Percentiles rank a stretch among this genome's conserved stretches.
phyloP scores from a whole-genome alignment of 1,284 basidiomycete species.

The Puccinia coronata region DNA sequence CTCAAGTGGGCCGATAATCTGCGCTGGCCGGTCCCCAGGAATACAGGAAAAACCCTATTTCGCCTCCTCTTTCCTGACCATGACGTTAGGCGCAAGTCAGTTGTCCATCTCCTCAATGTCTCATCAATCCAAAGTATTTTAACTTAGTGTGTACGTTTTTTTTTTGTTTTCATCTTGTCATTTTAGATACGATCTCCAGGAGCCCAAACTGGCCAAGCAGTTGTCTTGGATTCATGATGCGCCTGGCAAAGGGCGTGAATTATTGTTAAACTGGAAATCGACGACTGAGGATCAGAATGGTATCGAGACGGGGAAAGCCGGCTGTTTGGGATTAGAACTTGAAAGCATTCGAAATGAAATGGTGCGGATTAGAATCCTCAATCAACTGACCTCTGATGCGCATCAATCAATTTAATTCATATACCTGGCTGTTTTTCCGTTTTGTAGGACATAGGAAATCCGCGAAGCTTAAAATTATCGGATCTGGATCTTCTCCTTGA shows the following conservation, averaged over 20 bases:
- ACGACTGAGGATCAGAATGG: conserved; percentile 51
- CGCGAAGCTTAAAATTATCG: conserved; percentile 53
- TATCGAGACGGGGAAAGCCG: conserved; percentile 61
- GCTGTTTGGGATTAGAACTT: conserved; percentile 72
- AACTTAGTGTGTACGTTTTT: neutral
- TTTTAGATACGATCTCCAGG: conserved; percentile 68
- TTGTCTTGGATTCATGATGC: conserved; percentile 66
- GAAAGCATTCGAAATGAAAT: conserved; percentile 61
- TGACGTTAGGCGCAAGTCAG: conserved; percentile 65
- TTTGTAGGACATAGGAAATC: conserved; percentile 51
- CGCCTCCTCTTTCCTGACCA: conserved; percentile 79
- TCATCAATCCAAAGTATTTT: neutral
- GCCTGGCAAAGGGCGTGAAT: conserved; percentile 55
- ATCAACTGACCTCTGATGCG: neutral
- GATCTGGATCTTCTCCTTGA: conserved; percentile 70
- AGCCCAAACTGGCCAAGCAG: conserved; percentile 66
- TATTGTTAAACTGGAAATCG: conserved; percentile 64
- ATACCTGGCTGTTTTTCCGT: conserved; percentile 55
- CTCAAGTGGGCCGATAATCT: conserved; percentile 1
- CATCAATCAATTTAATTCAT: neutral
- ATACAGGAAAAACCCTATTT: conserved; percentile 63
- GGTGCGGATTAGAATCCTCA: conserved; percentile 51
- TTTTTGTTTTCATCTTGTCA: neutral
- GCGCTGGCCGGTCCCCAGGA: neutral
- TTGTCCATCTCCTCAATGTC: neutral